These are phyloP conservation scores for Ustilago shanxiensis DNA, from an alignment of 1,284 basidiomycete species.

Conservation along the genomic window DNA sequence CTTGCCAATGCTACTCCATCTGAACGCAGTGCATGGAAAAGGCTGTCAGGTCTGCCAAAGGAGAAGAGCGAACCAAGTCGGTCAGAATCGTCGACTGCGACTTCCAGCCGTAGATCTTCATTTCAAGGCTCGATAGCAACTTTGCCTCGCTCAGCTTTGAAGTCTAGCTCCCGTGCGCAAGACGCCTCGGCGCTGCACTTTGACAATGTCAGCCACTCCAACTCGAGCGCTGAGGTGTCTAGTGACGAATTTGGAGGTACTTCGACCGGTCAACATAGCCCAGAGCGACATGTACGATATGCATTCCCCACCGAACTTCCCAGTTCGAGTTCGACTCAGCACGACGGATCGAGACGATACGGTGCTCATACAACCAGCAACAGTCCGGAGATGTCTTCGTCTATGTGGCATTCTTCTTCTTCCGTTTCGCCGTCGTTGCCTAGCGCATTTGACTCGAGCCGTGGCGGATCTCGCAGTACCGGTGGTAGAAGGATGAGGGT, in stretches of 20 bases:
- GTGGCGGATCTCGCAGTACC: constrained; percentile 30
- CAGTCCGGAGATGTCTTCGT: constrained; percentile 27
- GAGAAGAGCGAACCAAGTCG: constrained; percentile 14
- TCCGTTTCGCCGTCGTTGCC: constrained; percentile 3
- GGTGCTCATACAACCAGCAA: constrained; percentile 26
- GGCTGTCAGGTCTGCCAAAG: constrained; percentile 36
- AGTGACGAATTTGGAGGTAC: constrained; percentile 36
- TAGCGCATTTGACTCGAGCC: constrained; percentile 21
- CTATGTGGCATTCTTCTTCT: constrained; percentile 6
- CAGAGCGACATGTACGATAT: constrained; percentile 9
- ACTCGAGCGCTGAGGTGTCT: constrained; percentile 46
- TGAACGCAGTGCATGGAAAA: constrained; percentile 46
- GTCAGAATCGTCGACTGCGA: constrained; percentile 30
- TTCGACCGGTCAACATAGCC: constrained; percentile 29
- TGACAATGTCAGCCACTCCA: constrained; percentile 16
- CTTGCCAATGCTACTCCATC: constrained; percentile 47
- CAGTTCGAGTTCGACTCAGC: neutral
- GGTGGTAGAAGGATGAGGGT: constrained; percentile 44
- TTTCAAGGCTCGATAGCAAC: constrained; percentile 25
- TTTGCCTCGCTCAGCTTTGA: constrained; percentile 32
- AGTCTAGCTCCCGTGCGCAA: constrained; percentile 10
- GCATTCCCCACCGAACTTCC: constrained; percentile 22
- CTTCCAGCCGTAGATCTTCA: constrained; percentile 35
- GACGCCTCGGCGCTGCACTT: neutral
- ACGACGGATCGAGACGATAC: constrained; percentile 3